Evolutionary conservation across 2,329 filamentous ascomycete genomes (phyloP), one percentile per base, ranked within the genome.

Genomic region (Fusarium udum): DNA sequence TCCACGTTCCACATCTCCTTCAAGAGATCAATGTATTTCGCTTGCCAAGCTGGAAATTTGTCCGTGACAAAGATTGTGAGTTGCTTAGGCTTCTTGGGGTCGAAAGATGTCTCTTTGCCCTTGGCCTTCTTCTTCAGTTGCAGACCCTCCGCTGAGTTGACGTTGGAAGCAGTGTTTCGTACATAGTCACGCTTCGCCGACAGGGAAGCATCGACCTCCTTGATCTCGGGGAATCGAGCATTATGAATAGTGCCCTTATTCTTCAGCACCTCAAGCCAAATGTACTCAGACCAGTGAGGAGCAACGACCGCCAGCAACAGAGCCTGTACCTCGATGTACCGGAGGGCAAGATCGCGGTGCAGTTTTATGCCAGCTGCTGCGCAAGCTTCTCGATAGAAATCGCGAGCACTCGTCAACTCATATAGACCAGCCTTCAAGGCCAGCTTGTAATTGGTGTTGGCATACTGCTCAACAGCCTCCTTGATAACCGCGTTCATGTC

Each of bases 221-320:
- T 89, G 0, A 94, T 90, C 57, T 88, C 84, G 43, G 81, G 81
- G 77, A 83, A 83, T 12, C 63, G 86, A 18, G 93, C 94, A 59
- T 91, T 90, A 84, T 98, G 95, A 78, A 99, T 90, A 13, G 92
- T 93, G 62, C 87, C 84, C 40, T 89, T 82, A 85, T 93, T 95
- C 80, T 92, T 90, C 69, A 99, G 90, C 4, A 98, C 90, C 83
- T 98, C 95, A 61, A 93, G 90, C 94, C 95, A 98, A 80, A 99
- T 91, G 83, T 97, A 93, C 80, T 99, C 96, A 52, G 94, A 88
- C 92, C 95, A 98, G 84, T 99, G 96, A 66, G 96, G 95, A 6
- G 95, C 92, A 71, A 98, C 91, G 58, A 95, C 93, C 7, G 92
- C 89, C 75, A 98, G 85, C 79, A 98, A 87, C 57, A 97, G 87